phyloP scores from a whole-genome alignment of 441 rosid genomes.

The Croton laevigatus region DNA sequence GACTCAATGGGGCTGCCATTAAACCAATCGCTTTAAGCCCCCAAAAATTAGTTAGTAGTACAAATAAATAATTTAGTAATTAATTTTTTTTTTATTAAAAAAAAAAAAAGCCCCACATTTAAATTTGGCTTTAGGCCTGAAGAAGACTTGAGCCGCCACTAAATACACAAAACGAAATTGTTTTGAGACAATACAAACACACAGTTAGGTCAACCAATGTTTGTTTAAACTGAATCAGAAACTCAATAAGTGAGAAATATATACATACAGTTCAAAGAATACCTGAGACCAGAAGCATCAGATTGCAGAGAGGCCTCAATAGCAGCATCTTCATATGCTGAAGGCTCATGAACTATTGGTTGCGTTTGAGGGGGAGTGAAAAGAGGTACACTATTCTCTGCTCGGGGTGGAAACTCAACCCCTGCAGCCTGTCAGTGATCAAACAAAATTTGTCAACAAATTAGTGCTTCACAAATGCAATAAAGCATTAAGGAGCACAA shows the following conservation, averaged over 20 bases:
- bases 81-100: no score
- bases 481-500: background rate
- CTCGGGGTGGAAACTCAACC: conserved; percentile 91
- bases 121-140: no score
- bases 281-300: conserved; percentile 88
- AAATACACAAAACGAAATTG: no score
- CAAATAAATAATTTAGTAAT: no score
- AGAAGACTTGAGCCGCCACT: no score
- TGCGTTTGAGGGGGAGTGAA: conserved; percentile 99
- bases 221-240: background rate
- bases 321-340: conserved; percentile 79
- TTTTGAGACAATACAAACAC: no score
- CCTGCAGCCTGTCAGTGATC: conserved; percentile 65
- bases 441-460: conserved; percentile 9
- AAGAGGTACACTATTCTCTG: conserved; percentile 71
- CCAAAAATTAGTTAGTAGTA: no score
- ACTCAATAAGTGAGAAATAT: conserved; percentile 12
- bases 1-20: no score
- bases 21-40: no score
- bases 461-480: background rate
- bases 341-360: conserved; percentile 50
- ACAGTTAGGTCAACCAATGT: no score
- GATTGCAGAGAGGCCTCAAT: conserved; percentile 84
- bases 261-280: conserved; percentile 6
- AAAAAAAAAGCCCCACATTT: no score